A percentile compares a stretch with the other conserved stretches of the same genome.
Evolutionary conservation across 2,329 filamentous ascomycete species (phyloP).

Genomic region (Atkinsonella hypoxylon): DNA sequence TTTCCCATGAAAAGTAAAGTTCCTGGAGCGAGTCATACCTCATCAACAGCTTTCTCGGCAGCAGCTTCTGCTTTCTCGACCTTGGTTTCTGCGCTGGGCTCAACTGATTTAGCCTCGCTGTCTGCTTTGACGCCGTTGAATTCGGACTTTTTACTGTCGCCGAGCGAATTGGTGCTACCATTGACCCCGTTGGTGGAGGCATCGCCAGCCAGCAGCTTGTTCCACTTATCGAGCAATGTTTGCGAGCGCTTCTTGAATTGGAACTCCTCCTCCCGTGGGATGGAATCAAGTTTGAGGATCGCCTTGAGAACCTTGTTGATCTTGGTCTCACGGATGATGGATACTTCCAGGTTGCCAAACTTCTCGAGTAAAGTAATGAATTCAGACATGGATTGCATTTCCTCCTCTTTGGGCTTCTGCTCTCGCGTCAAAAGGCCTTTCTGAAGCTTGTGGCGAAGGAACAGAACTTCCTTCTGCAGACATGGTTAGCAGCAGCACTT

Average conservation of each 20-base stretch:
- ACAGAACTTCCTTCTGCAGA: slow-evolving; percentile 64
- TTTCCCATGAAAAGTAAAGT: background rate
- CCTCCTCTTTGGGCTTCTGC: slow-evolving; percentile 71
- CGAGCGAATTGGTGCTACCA: slow-evolving; percentile 19
- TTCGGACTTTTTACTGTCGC: slow-evolving; percentile 14
- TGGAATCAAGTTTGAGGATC: slow-evolving; percentile 74
- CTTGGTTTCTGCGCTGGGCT: slow-evolving; percentile 6
- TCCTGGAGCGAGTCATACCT: slow-evolving; percentile 14
- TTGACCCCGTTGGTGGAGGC: slow-evolving; percentile 36
- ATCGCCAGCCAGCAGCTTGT: slow-evolving; percentile 60
- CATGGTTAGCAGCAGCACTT: slow-evolving; percentile 11
- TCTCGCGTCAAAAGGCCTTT: slow-evolving; percentile 84
- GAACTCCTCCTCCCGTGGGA: slow-evolving; percentile 81
- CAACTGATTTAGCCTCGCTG: slow-evolving; percentile 7
- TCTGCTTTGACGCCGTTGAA: slow-evolving; percentile 28
- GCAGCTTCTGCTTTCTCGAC: slow-evolving; percentile 9
- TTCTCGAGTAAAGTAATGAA: slow-evolving; percentile 72
- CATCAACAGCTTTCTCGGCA: slow-evolving; percentile 16
- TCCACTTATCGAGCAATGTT: slow-evolving; percentile 78
- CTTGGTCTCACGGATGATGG: slow-evolving; percentile 83
- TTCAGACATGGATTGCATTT: slow-evolving; percentile 68
- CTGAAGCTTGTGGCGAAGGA: slow-evolving; percentile 86
- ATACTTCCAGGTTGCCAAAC: slow-evolving; percentile 68
- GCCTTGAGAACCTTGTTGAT: slow-evolving; percentile 98
- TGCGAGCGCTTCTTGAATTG: slow-evolving; percentile 78